Evolutionary conservation across 2,329 filamentous ascomycete genomes (phyloP).

Genomic region (Aspergillus pseudonomiae): DNA sequence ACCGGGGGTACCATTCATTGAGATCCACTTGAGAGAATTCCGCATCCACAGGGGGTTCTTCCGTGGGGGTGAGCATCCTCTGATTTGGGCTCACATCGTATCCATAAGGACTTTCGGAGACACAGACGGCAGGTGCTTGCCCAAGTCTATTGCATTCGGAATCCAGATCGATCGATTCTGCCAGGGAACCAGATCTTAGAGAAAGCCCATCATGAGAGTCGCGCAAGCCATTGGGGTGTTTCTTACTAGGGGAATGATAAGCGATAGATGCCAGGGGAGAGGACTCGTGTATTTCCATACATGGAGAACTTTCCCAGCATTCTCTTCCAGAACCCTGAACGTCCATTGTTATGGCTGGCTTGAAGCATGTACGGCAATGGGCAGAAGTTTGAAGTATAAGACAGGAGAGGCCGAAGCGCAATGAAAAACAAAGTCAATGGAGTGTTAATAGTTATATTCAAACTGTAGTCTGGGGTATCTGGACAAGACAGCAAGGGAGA

Average conservation of each 20-base stretch:
- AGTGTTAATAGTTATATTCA: neutral
- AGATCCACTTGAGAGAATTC: slow-evolving; percentile 60
- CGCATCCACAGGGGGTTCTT: slow-evolving; percentile 9
- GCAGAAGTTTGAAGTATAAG: neutral
- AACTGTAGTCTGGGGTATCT: neutral
- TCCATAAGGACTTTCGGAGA: slow-evolving; percentile 10
- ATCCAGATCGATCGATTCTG: slow-evolving; percentile 32
- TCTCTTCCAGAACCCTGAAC: slow-evolving; percentile 34
- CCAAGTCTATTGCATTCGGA: slow-evolving; percentile 35
- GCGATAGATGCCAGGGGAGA: slow-evolving; percentile 26
- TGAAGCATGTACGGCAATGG: slow-evolving; percentile 25
- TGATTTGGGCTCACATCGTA: slow-evolving; percentile 20
- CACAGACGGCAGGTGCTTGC: slow-evolving; percentile 11
- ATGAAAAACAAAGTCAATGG: neutral
- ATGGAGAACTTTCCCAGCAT: slow-evolving; percentile 34
- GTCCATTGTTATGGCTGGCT: slow-evolving; percentile 32
- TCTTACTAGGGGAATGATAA: slow-evolving; percentile 33
- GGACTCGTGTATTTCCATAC: slow-evolving; percentile 31
- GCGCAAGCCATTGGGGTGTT: neutral
- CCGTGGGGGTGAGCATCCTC: slow-evolving; percentile 14
- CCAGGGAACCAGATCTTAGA: slow-evolving; percentile 24
- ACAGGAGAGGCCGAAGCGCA: neutral
- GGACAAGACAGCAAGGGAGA: neutral
- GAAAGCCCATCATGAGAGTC: neutral
- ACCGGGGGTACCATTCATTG: slow-evolving; percentile 87